Evolutionary conservation across 441 rosid genomes (phyloP), one percentile per base, ranked within the genome.

Genomic region (Isatis lusitanica): DNA sequence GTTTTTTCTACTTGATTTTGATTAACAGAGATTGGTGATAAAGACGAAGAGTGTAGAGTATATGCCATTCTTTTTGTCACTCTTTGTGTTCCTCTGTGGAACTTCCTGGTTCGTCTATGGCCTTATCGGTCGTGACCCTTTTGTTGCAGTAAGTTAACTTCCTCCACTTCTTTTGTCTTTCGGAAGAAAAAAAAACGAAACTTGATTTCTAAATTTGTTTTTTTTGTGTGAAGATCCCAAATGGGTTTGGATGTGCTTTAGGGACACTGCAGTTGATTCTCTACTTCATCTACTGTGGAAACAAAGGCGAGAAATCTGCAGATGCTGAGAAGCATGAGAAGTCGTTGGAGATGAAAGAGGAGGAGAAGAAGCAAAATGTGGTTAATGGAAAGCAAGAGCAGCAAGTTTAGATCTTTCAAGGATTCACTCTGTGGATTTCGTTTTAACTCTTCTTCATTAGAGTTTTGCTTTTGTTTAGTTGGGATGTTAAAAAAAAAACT

Each of bases 21-120:
- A 50, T 46, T 18, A 70, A 71, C 87, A 94, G 99, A 89, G 97
- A 65, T n/a, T 82, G 85, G 99, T 94, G 84, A 74, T 94, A 63
- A 89, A 85, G 72, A 94, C 98, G 0, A 88, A 89, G 83, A 92
- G 98, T 58, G 99, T 94, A 76, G 98, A 94, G 84, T 94, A 18
- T 74, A 92, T 94, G 97, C 98, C 99, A 40, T 94, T 94, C 82
- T 92, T 90, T 80, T 74, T 92, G 79, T 94, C 99, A 42, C 85
- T 94, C 26, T 92, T 89, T 59, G 97, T 87, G 6, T 92, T 94
- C 85, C 75, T 94, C 1, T 90, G 98, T 28, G 98, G 99, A 67
- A 94, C 98, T 57, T 92, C 93, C 8, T 94, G 97, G 97, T 92
- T 94, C 74, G 65, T 94, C 43, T 94, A 18, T 74, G 98, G 98